A percentile compares a stretch with the other conserved stretches of the same genome.
Conservation (phyloP, 2,329 filamentous ascomycete genomes). For the Aspergillus pseudonomiae region DNA sequence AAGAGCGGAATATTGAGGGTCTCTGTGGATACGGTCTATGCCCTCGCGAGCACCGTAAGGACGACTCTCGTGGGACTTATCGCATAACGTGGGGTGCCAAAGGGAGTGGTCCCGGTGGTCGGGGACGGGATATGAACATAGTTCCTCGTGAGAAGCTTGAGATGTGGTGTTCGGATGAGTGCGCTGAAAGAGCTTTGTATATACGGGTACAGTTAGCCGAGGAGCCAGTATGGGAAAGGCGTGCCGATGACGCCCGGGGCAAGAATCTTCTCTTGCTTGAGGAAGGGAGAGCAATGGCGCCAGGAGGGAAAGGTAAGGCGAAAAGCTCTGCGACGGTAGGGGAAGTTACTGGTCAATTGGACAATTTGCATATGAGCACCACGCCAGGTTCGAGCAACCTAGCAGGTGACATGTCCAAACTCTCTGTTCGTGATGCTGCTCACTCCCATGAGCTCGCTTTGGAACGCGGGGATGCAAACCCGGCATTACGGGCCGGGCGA, state of each 20-base stretch:
- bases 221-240: slow-evolving; percentile 81
- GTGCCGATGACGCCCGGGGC: slow-evolving; percentile 51
- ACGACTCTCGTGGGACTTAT: slow-evolving; percentile 64
- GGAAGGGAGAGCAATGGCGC: slow-evolving; percentile 52
- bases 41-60: slow-evolving; percentile 61
- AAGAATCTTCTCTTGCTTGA: slow-evolving; percentile 66
- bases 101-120: slow-evolving; percentile 47
- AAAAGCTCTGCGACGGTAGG: slow-evolving; percentile 20
- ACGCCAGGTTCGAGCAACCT: slow-evolving; percentile 20
- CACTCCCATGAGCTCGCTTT: slow-evolving; percentile 36
- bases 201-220: slow-evolving; percentile 86
- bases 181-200: slow-evolving; percentile 78
- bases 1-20: slow-evolving; percentile 82
- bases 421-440: slow-evolving; percentile 30
- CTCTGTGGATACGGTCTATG: slow-evolving; percentile 87
- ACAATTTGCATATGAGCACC: slow-evolving; percentile 22
- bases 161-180: slow-evolving; percentile 83
- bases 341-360: slow-evolving; percentile 33
- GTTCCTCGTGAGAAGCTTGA: slow-evolving; percentile 73
- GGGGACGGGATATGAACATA: slow-evolving; percentile 63
- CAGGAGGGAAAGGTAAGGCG: slow-evolving; percentile 23
- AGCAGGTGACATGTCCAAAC: slow-evolving; percentile 27
- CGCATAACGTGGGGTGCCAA: slow-evolving; percentile 64
- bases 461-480: slow-evolving; percentile 39
- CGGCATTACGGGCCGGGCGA: slow-evolving; percentile 29